A percentile compares a stretch with the other conserved stretches of the same genome.
Evolutionary conservation across 441 rosid genomes (phyloP).

Genomic region (Melastoma candidum): DNA sequence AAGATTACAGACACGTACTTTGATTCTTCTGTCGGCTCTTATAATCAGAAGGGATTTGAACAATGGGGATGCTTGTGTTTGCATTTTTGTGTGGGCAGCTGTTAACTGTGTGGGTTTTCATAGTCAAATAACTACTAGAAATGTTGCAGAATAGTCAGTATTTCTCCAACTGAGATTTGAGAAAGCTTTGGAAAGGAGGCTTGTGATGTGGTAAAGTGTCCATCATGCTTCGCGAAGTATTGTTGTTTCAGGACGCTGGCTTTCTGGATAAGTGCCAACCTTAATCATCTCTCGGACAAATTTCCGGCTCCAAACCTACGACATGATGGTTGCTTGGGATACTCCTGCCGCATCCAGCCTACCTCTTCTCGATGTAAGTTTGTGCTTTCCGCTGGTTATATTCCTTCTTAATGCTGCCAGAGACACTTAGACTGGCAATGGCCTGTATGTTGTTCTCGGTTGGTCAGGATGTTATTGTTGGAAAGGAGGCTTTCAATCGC

Average conservation of each 20-base stretch:
- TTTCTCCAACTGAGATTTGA: conserved; percentile 52
- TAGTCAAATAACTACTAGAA: background rate
- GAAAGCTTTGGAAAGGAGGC: conserved; percentile 64
- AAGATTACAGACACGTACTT: too few species aligned
- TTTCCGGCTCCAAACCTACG: conserved; percentile 72
- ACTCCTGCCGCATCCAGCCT: conserved; percentile 55
- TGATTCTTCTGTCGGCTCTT: too few species aligned
- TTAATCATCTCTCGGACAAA: conserved; percentile 60
- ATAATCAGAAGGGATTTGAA: too few species aligned
- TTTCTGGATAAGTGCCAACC: conserved; percentile 31
- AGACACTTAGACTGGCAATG: too few species aligned
- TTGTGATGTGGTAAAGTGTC: conserved; percentile 57
- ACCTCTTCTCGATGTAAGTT: background rate
- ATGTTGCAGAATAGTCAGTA: conserved; percentile 61
- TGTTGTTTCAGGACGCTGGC: conserved; percentile 90
- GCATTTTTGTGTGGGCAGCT: too few species aligned
- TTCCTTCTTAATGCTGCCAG: too few species aligned
- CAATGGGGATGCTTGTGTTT: too few species aligned
- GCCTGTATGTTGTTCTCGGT: conserved; percentile 24
- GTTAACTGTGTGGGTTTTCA: background rate
- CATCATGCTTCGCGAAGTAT: conserved; percentile 58
- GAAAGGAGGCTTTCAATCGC: conserved; percentile 75
- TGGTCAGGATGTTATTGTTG: conserved; percentile 64
- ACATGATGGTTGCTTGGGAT: conserved; percentile 98
- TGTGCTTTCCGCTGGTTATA: too few species aligned